phyloP scores from a whole-genome alignment of 73 alveolate species.

The Diophrys sp. region DNA sequence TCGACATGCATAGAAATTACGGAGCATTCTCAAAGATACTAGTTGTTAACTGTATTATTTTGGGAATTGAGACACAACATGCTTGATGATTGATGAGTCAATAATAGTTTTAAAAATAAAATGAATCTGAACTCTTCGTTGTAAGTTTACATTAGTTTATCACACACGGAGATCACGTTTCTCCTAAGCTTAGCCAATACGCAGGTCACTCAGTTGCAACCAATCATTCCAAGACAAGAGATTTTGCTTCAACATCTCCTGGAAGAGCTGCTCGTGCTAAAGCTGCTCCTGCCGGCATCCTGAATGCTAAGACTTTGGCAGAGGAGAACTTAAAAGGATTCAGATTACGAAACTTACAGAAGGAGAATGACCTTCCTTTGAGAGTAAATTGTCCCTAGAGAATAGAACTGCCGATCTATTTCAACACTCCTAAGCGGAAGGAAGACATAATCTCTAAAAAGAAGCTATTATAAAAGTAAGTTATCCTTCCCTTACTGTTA shows the following conservation, averaged over 20 bases:
- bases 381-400: conserved; percentile 75
- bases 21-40: too few species aligned
- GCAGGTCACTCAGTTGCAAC: too few species aligned
- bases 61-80: too few species aligned
- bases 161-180: too few species aligned
- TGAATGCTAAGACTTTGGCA: conserved; percentile 60
- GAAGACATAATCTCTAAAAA: conserved; percentile 15
- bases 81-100: too few species aligned
- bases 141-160: too few species aligned
- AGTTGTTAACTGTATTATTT: too few species aligned
- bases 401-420: conserved; percentile 81
- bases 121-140: too few species aligned
- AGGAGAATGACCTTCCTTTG: conserved; percentile 54
- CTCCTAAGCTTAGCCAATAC: too few species aligned
- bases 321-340: conserved; percentile 61
- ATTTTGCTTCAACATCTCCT: conserved; percentile 5
- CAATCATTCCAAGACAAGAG: background rate
- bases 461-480: conserved; percentile 23
- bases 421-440: conserved; percentile 64
- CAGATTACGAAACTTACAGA: conserved; percentile 44
- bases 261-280: conserved; percentile 10
- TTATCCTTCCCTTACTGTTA: background rate
- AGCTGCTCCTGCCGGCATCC: conserved; percentile 38
- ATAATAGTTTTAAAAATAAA: too few species aligned
- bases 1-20: too few species aligned